Percentiles rank a stretch among this genome's conserved stretches.
These are phyloP conservation scores for Nemania sp. DNA, from an alignment of 2,329 filamentous ascomycete species.

Conservation along the genomic window DNA sequence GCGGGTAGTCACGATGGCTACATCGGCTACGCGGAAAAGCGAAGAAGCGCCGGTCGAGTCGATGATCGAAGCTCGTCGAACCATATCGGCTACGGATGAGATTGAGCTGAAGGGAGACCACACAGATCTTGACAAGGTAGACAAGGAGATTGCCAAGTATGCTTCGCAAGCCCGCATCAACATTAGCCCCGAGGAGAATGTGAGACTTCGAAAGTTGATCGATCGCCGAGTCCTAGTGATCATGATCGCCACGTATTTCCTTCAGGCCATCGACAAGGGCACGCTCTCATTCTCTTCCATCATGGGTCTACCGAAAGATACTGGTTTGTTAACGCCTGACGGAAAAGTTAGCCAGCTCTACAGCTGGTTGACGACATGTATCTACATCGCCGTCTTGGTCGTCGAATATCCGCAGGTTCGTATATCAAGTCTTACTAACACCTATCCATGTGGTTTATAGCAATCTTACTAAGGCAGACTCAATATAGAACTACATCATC, in stretches of 20 bases:
- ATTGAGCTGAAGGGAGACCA: conserved; percentile 62
- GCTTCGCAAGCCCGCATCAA: conserved; percentile 66
- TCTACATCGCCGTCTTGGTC: conserved; percentile 77
- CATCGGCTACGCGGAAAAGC: conserved; percentile 39
- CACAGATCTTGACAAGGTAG: conserved; percentile 65
- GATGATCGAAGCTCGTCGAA: conserved; percentile 50
- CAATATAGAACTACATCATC: conserved; percentile 61
- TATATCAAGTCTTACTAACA: background rate
- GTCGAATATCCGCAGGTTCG: conserved; percentile 76
- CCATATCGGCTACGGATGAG: conserved; percentile 48
- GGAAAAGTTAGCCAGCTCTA: conserved; percentile 62
- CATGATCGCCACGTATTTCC: conserved; percentile 80
- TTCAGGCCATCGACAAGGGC: conserved; percentile 77
- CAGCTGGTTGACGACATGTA: conserved; percentile 78
- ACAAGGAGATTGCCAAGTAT: conserved; percentile 79
- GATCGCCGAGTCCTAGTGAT: conserved; percentile 75
- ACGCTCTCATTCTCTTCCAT: conserved; percentile 74
- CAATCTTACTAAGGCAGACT: conserved; percentile 1
- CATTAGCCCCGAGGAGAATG: conserved; percentile 70
- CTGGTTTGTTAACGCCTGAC: conserved; percentile 57
- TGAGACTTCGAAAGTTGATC: conserved; percentile 71
- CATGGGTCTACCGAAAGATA: conserved; percentile 69
- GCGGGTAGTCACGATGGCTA: conserved; percentile 44
- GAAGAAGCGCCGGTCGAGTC: conserved; percentile 40
- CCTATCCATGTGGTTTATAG: background rate